Evolutionary conservation across 345 rosid genomes (phyloP), one percentile per base, ranked within the genome.

Genomic region (Clarkia xantiana): DNA sequence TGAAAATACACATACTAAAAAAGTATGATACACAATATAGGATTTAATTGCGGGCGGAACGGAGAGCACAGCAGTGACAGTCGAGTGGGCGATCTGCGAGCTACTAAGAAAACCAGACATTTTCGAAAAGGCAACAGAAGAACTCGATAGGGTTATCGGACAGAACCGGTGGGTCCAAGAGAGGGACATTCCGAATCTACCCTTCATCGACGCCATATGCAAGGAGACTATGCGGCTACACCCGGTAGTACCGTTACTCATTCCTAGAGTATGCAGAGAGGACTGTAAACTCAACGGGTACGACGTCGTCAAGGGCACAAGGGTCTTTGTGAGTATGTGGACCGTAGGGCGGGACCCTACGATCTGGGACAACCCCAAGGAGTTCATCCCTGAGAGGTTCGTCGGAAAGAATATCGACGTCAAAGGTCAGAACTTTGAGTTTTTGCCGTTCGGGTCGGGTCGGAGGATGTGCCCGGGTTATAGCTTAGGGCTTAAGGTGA

Each of bases 401-500:
- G 42, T 82, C 0, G 74, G 62, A 6, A 75, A 49, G 23, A 9
- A 40, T 1, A 59, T 76, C 7, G 86, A 82, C 16, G 77, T 78
- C 6, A 74, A 68, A 49, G 91, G 91, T 0, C 81, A 68, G 38
- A 79, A 79, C 20, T 82, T 66, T 4, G 74, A 79, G 68, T 38
- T 82, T 18, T 14, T 78, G 51, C 85, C 91, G 0, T 82, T 82
- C 29, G 91, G 91, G 0, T 66, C 91, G 0, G 86, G 91, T 11
- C 70, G 86, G 57, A 68, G 86, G 66, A 82, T 76, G 79, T 82
- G 91, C n/a, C 91, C 91, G 2, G 86, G 91, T 6, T 78, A 78
- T 39, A 56, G 70, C 54, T 52, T 78, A 0, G 90, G 82, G 9
- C 42, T 81, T 0, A 81, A 81, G 65, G 76, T 81, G 47, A 76